Percentiles rank a stretch among this genome's conserved stretches.
These are phyloP conservation scores for Cajanus cajan DNA, from an alignment of 306 rosid genomes.

Conservation along the genomic window DNA sequence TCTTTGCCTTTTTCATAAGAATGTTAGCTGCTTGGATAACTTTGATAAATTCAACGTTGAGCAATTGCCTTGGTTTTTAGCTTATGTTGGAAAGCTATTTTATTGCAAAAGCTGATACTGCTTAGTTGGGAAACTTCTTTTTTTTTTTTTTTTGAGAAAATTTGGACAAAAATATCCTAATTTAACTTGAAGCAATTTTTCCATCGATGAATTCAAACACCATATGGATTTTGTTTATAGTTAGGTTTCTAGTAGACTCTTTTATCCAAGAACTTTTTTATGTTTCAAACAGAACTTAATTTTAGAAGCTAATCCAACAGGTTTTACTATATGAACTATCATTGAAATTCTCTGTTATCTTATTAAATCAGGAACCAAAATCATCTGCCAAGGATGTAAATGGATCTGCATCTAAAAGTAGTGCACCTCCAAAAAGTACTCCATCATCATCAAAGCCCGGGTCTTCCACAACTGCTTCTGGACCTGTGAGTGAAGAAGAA, in stretches of 20 bases:
- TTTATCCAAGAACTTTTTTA: background rate
- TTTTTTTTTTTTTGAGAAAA: background rate
- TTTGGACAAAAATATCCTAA: conserved; percentile 1
- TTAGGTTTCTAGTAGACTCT: background rate
- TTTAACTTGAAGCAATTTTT: conserved; percentile 5
- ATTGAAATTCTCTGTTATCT: conserved; percentile 23
- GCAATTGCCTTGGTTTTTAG: conserved; percentile 2
- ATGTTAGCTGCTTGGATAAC: conserved; percentile 1
- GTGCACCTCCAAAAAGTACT: conserved; percentile 53
- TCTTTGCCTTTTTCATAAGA: background rate
- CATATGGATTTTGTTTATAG: conserved; percentile 9
- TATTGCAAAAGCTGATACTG: background rate
- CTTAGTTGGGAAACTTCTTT: background rate
- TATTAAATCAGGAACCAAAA: conserved; percentile 63
- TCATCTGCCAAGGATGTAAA: conserved; percentile 55
- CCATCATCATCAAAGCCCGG: conserved; percentile 47
- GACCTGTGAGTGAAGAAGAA: conserved; percentile 89
- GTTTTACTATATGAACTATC: conserved; percentile 6
- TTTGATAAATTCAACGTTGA: background rate
- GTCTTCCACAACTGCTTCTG: conserved; percentile 55
- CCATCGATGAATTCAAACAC: background rate
- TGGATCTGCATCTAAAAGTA: conserved; percentile 51
- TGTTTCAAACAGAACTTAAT: background rate
- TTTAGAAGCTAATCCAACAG: background rate
- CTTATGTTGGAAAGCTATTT: background rate